Conservation (phyloP, 192 early-diverging fungal genomes). For the Coemansia sp. region DNA sequence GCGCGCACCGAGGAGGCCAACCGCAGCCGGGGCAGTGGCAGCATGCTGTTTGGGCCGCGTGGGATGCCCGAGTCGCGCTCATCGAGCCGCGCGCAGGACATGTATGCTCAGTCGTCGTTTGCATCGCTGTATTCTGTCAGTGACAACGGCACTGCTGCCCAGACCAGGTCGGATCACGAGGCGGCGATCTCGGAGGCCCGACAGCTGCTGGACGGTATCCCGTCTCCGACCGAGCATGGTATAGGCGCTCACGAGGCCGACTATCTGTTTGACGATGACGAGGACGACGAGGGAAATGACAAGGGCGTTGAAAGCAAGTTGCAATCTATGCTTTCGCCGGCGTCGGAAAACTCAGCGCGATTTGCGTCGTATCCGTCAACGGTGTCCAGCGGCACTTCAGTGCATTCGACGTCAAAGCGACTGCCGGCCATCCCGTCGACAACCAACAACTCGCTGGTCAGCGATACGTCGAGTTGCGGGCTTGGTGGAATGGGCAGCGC, state of each 20-base stretch:
- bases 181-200: constrained; percentile 41
- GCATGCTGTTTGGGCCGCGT: constrained; percentile 54
- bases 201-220: constrained; percentile 48
- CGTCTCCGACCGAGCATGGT: constrained; percentile 37
- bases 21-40: constrained; percentile 28
- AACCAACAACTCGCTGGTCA: constrained; percentile 22
- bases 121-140: constrained; percentile 44
- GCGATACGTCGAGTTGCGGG: constrained; percentile 3
- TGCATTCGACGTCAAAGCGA: constrained; percentile 14
- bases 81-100: constrained; percentile 26
- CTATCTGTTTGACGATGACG: constrained; percentile 44
- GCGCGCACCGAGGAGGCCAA: constrained; percentile 32
- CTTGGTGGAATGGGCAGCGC: constrained; percentile 11
- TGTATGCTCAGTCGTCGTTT: constrained; percentile 31
- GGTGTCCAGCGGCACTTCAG: constrained; percentile 32
- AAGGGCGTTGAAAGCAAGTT: constrained; percentile 15
- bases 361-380: constrained; percentile 40
- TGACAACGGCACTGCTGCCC: constrained; percentile 19
- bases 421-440: constrained; percentile 26
- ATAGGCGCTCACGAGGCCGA: constrained; percentile 35
- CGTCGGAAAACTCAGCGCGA: constrained; percentile 33
- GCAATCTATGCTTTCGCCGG: constrained; percentile 42
- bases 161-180: constrained; percentile 27
- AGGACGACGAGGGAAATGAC: constrained; percentile 17
- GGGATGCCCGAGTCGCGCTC: constrained; percentile 46